Conservation (phyloP, 768 basidiomycete genomes). For the Megacollybia marginata region DNA sequence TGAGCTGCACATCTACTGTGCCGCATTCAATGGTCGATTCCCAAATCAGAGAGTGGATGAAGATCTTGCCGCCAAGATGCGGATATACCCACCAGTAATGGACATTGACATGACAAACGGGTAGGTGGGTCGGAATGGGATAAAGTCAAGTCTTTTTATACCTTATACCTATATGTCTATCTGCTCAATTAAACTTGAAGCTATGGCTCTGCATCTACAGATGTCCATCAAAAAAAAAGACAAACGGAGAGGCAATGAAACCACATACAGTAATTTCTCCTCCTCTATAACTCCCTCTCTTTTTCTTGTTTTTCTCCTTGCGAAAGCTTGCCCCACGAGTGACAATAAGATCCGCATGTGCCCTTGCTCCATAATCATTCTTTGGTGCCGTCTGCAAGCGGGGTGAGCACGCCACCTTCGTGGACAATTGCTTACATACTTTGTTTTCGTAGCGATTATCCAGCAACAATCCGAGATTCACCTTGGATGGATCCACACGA, state of each 20-base stretch:
- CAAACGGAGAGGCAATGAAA: background rate
- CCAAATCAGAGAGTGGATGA: too few species aligned
- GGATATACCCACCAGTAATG: too few species aligned
- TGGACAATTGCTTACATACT: conserved; percentile 33
- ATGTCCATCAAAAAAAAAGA: background rate
- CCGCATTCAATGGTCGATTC: too few species aligned
- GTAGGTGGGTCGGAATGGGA: too few species aligned
- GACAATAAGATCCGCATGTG: conserved; percentile 82
- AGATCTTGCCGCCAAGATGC: too few species aligned
- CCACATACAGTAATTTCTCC: conserved; percentile 86
- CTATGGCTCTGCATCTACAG: conserved; percentile 73
- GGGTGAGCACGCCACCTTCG: conserved; percentile 1
- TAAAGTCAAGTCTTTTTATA: too few species aligned
- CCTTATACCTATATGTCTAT: too few species aligned
- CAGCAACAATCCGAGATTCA: conserved; percentile 28
- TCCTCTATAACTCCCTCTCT: conserved; percentile 88
- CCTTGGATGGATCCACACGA: conserved; percentile 62
- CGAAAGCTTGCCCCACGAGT: conserved; percentile 93
- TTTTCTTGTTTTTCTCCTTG: conserved; percentile 99
- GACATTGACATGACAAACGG: too few species aligned
- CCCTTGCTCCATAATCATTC: conserved; percentile 85
- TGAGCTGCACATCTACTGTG: too few species aligned
- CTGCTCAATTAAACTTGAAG: conserved; percentile 58
- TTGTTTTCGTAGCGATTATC: conserved; percentile 80
- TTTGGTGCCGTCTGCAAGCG: conserved; percentile 43